These are phyloP conservation scores for Pneumocystis sp. DNA, from an alignment of 1,139 yeast species.

Conservation along the genomic window DNA sequence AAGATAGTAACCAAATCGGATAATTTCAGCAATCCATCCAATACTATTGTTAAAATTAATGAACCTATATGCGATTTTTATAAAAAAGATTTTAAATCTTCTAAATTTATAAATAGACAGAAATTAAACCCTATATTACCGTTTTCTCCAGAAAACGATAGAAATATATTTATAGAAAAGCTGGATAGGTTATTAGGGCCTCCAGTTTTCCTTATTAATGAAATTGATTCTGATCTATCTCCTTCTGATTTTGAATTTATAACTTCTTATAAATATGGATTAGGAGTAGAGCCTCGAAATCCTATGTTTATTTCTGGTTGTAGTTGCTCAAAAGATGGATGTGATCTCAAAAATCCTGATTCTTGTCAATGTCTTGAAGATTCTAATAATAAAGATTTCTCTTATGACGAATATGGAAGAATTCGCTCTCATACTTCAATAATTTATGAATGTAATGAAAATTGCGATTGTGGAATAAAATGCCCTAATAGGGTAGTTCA, in stretches of 20 bases:
- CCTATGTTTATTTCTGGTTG: conserved; percentile 4
- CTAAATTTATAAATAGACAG: background rate
- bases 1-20: background rate
- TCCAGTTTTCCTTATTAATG: background rate
- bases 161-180: background rate
- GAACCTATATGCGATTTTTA: background rate
- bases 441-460: conserved; percentile 10
- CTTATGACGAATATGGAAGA: conserved; percentile 8
- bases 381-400: conserved; percentile 3
- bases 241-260: background rate
- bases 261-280: background rate
- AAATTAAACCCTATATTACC: background rate
- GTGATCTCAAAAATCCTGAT: conserved; percentile 1
- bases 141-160: background rate
- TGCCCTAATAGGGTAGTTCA: conserved; percentile 11
- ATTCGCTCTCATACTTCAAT: conserved; percentile 3
- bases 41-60: background rate
- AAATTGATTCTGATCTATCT: background rate
- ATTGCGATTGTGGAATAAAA: conserved; percentile 6
- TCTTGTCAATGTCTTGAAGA: conserved; percentile 10
- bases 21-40: background rate
- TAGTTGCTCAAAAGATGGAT: conserved; percentile 3
- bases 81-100: background rate
- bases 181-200: background rate
- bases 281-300: background rate